Conservation (phyloP, 73 alveolate species). For the Stentor coeruleus region DNA sequence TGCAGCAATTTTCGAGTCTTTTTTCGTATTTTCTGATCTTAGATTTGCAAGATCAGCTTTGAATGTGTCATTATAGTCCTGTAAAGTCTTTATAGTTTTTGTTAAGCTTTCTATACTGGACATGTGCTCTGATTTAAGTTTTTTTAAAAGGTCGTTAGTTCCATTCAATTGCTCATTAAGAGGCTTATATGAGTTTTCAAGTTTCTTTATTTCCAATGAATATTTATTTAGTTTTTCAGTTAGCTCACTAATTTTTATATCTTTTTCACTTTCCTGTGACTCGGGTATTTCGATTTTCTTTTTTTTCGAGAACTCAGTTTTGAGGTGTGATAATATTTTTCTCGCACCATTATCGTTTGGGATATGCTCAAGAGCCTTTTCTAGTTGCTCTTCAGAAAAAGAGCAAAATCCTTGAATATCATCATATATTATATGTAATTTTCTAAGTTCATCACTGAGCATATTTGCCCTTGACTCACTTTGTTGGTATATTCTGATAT, state of each 20-base stretch:
- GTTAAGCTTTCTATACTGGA: neutral
- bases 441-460: neutral
- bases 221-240: neutral
- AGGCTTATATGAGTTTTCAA: neutral
- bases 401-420: neutral
- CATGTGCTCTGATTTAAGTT: neutral
- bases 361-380: neutral
- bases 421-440: neutral
- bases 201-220: neutral
- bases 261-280: neutral
- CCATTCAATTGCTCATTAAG: neutral
- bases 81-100: neutral
- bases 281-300: neutral
- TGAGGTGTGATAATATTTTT: neutral
- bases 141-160: neutral
- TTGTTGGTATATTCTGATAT: neutral
- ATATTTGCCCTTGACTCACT: neutral
- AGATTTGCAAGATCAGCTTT: neutral
- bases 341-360: neutral
- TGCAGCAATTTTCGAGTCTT: neutral
- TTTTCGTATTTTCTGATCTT: neutral
- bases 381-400: neutral
- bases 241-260: neutral
- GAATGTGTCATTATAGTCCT: neutral
- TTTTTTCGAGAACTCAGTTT: neutral